Base-by-base conservation (phyloP, 371 early-diverging fungal species). In the Rhizopus arrhizus region DNA sequence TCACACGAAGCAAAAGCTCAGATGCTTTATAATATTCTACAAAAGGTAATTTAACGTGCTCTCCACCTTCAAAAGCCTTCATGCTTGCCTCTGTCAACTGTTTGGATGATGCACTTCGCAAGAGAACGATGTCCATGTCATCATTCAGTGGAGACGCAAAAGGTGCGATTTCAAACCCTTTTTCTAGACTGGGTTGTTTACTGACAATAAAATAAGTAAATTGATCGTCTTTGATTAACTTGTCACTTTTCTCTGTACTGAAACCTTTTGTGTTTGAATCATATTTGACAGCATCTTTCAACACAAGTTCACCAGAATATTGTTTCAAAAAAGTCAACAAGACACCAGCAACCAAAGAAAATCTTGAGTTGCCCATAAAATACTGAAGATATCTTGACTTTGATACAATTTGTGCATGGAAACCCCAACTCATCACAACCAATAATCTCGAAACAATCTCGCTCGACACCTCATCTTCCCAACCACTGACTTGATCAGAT, bases 361-460 rank as follows among this genome's bases (percentile, higher is more conserved):
- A 80, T 1, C 81, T 72, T 15, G 49, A 46, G 45, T 80, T 80
- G 22, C 78, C 81, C 67, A 80, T 71, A 40, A 69, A 66, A 15
- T 67, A 66, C 2, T 69, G 62, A 13, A 80, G 51, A 22, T 72
- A 74, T 28, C 72, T 51, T 2, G 81, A 62, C 49, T 77, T 75
- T 41, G 69, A 64, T 11, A 80, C 81, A 32, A 80, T 64, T 47
- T 80, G 78, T n/a, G 78, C 75, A 62, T 80, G 81, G 54, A 80
- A 80, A 31, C 81, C 81, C 74, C 76, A 80, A 34, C 78, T 77
- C 72, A 80, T 62, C 12, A 80, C 78, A 10, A 80, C 78, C 0
- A 80, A 35, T 8, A 80, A 38, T 4, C 72, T 66, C 2, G 45
- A 38, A 3, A 54, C 57, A 10, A 48, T 33, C 3, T 54, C 54